A percentile compares a stretch with the other conserved stretches of the same genome.
Conservation (phyloP, 208 protist species). For the Crithidia mellificae region DNA sequence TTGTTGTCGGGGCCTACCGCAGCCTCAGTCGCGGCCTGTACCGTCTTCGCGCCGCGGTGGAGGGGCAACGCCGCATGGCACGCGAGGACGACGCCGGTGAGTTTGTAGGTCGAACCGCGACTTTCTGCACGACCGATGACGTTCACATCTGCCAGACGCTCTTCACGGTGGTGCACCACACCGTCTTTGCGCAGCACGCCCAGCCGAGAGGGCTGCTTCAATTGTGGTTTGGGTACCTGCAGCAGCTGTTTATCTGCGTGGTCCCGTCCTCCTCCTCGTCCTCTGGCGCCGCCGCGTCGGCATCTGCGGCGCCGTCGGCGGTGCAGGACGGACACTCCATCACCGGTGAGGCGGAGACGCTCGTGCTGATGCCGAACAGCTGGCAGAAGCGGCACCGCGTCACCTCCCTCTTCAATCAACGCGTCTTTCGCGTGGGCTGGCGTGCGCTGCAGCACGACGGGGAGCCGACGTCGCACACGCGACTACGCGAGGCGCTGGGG, state of each 20-base stretch:
- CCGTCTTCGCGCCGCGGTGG: conserved; percentile 48
- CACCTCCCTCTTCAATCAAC: conserved; percentile 37
- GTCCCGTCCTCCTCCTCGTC: no score
- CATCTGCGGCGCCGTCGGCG: not conserved
- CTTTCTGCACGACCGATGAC: conserved; percentile 73
- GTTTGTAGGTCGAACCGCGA: conserved; percentile 45
- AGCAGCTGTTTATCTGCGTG: conserved; percentile 62
- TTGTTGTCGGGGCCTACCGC: conserved; percentile 62
- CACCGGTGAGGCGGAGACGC: conserved; percentile 39
- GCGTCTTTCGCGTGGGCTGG: conserved; percentile 45
- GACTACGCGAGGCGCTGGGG: conserved; percentile 62
- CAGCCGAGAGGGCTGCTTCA: conserved; percentile 62
- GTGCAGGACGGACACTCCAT: not conserved
- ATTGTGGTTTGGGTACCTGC: conserved; percentile 74
- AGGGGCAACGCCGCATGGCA: conserved; percentile 48
- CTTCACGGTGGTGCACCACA: conserved; percentile 54
- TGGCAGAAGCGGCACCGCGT: conserved; percentile 36
- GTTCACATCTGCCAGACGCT: conserved; percentile 43
- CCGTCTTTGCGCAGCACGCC: conserved; percentile 56
- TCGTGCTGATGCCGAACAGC: conserved; percentile 47
- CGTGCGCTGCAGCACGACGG: conserved; percentile 37
- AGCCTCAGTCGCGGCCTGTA: conserved; percentile 46
- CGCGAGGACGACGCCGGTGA: conserved; percentile 41
- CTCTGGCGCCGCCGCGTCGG: no score
- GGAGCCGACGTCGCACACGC: conserved; percentile 56